Base-by-base conservation (phyloP, 2,329 filamentous ascomycete genomes). In the Fusarium torulosum region DNA sequence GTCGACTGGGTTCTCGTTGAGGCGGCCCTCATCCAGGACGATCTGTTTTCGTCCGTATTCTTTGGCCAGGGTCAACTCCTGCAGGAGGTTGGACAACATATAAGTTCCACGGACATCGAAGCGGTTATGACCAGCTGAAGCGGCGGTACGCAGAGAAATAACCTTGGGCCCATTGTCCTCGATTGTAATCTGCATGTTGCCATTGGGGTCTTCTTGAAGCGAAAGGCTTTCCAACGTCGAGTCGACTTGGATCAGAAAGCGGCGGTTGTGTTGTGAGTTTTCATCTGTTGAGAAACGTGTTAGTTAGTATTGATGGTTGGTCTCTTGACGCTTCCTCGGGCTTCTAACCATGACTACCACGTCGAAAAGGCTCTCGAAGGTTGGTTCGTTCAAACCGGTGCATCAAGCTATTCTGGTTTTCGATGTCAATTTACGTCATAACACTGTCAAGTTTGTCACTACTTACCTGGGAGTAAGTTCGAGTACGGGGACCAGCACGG, bases 111-210 rank as follows among this genome's bases (percentile, higher is more conserved):
- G 91, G 65, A 99, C 88, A 76, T 98, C 94, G 78, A 95, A 94
- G 67, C 90, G 89, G 75, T 94, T 95, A 82, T 92, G 88, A 41
- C 94, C 95, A 71, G 91, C 93, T 35, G 94, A 97, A 21, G 88
- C 90, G 27, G 92, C 91, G 4, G 95, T 97, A 67, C 93, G 91
- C 37, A 98, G 83, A 37, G 91, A 90, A 54, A 97, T 86, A 44
- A 93, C 90, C 86, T 98, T 99, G 49, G 96, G 95, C 0, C 96
- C 96, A 67, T 88, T 87, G 80, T 99, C 96, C 76, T 98, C 96
- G 73, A 98, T 97, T 29, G 96, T 99, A 78, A 99, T 99, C 79
- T 98, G 94, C 85, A 93, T 92, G 79, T 99, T 97, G 57, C 88
- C 85, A 79, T 99, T 94, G 29, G 94, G 96, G 75, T 99, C 96